Evolutionary conservation across 1,284 basidiomycete genomes (phyloP).

Genomic region (Trichosporon ovoides): DNA sequence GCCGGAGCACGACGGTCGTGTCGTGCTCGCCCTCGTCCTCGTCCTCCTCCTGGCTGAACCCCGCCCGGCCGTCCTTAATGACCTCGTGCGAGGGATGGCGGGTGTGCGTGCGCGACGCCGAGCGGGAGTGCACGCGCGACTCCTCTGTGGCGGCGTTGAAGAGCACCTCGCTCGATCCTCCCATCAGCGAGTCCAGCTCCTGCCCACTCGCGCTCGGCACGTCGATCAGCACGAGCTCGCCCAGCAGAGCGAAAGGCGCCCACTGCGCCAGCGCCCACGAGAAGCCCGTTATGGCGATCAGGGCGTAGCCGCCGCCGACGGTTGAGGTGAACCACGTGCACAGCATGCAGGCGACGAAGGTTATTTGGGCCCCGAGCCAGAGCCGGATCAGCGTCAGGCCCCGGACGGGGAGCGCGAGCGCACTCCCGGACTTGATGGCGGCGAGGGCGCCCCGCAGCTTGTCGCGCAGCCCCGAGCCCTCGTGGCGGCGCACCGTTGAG

Average conservation of each 20-base stretch:
- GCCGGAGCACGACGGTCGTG: slow-evolving; percentile 38
- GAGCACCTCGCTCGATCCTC: slow-evolving; percentile 8
- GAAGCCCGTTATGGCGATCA: slow-evolving; percentile 52
- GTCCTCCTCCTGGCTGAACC: not conserved
- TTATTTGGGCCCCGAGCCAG: slow-evolving; percentile 39
- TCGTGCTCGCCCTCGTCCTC: slow-evolving; percentile 18
- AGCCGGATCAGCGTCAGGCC: slow-evolving; percentile 43
- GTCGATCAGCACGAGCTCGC: slow-evolving; percentile 48
- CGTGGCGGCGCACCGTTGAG: not conserved
- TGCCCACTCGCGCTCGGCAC: not conserved
- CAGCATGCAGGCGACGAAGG: slow-evolving; percentile 48
- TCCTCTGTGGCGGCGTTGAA: slow-evolving; percentile 10
- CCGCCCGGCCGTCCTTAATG: not conserved
- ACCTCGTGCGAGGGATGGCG: slow-evolving; percentile 7
- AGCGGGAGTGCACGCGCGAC: not conserved
- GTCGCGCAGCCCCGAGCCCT: not conserved
- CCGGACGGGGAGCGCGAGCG: slow-evolving; percentile 35
- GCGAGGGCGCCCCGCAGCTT: slow-evolving; percentile 16
- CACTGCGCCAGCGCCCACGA: slow-evolving; percentile 52
- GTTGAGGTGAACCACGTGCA: slow-evolving; percentile 46
- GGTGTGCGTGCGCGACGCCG: slow-evolving; percentile 10
- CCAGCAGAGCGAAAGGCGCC: slow-evolving; percentile 32
- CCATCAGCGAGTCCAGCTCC: slow-evolving; percentile 4
- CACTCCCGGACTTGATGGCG: slow-evolving; percentile 20
- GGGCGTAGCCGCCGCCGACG: slow-evolving; percentile 48